phyloP scores from a whole-genome alignment of 805 yeast genomes.

The Ogataea thermomethanolica region DNA sequence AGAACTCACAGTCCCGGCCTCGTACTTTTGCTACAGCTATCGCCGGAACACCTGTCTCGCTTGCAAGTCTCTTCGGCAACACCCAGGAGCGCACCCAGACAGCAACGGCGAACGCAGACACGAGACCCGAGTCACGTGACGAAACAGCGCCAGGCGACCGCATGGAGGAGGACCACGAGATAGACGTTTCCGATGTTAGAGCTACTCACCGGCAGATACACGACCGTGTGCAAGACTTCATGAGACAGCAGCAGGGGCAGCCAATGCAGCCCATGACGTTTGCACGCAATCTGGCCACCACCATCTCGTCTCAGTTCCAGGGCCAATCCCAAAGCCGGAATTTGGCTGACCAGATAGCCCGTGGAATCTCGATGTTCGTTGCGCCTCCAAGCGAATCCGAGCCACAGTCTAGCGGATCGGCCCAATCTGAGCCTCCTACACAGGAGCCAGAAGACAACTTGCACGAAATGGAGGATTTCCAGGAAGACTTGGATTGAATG shows the following conservation, averaged over 20 bases:
- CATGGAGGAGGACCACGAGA: slow-evolving; percentile 20
- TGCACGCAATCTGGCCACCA: slow-evolving; percentile 15
- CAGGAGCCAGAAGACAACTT: not conserved
- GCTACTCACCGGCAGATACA: slow-evolving; percentile 15
- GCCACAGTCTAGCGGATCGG: not conserved
- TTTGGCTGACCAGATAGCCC: slow-evolving; percentile 18
- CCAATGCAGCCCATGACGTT: slow-evolving; percentile 11
- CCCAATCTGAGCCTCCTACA: not conserved
- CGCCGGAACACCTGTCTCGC: slow-evolving; percentile 16
- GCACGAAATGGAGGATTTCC: slow-evolving; percentile 8
- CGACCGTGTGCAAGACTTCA: slow-evolving; percentile 14
- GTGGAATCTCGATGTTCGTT: slow-evolving; percentile 18
- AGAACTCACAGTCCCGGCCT: slow-evolving; percentile 15
- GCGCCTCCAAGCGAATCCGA: slow-evolving; percentile 3
- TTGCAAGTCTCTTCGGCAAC: slow-evolving; percentile 14
- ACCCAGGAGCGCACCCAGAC: slow-evolving; percentile 2
- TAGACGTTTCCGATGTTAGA: slow-evolving; percentile 12
- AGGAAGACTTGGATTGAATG: slow-evolving; percentile 10
- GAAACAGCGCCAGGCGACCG: slow-evolving; percentile 1
- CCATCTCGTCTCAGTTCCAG: slow-evolving; percentile 13
- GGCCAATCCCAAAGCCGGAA: slow-evolving; percentile 5
- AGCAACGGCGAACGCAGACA: slow-evolving; percentile 10
- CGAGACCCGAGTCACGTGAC: slow-evolving; percentile 7
- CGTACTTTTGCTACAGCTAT: slow-evolving; percentile 15
- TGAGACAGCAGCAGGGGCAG: slow-evolving; percentile 12